Base-by-base conservation (phyloP, 2,329 filamentous ascomycete species). In the Calcarisporium arbuscula region DNA sequence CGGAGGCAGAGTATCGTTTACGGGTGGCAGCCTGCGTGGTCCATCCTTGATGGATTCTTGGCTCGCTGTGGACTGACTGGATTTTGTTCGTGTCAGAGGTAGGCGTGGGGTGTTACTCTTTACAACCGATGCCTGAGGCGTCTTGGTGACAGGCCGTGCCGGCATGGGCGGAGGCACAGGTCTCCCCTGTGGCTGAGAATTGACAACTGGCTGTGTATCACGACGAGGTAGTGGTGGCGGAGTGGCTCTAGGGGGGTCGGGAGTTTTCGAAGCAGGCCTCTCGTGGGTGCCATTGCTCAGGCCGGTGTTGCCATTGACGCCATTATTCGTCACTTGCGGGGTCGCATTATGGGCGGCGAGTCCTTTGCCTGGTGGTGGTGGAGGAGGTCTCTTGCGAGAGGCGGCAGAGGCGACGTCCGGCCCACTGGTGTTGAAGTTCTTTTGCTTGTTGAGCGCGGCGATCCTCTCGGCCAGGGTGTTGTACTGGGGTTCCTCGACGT, bases 391-490 rank as follows among this genome's bases (percentile, higher is more conserved):
- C 35, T 41, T 71, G 65, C 67, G 69, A n/a, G n/a, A n/a, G n/a
- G n/a, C n/a, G n/a, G n/a, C n/a, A n/a, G n/a, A n/a, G n/a, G n/a
- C n/a, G n/a, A n/a, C n/a, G n/a, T n/a, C n/a, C 18, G 65, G 60
- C 17, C 65, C 57, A 35, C 56, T 54, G 16, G 61, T 57, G 34
- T 60, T 61, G 60, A 80, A 74, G 61, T 72, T 74, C 56, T 74
- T 74, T 54, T 80, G 70, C 49, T 64, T 60, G 46, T 80, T 80
- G 43, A 82, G 65, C 19, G 77, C 77, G 8, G 77, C 76, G 42
- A 81, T 81, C 34, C 77, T 68, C 54, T 80, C 74, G 5, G 73
- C 68, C 18, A 82, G 65, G 7, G 70, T 71, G 39, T 63, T 77
- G 54, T 77, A 80, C 41, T 71, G 71, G 25, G 74, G 74, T 50